These are phyloP conservation scores for Penicillium expansum DNA, from an alignment of 2,329 filamentous ascomycete genomes.

Conservation along the genomic window DNA sequence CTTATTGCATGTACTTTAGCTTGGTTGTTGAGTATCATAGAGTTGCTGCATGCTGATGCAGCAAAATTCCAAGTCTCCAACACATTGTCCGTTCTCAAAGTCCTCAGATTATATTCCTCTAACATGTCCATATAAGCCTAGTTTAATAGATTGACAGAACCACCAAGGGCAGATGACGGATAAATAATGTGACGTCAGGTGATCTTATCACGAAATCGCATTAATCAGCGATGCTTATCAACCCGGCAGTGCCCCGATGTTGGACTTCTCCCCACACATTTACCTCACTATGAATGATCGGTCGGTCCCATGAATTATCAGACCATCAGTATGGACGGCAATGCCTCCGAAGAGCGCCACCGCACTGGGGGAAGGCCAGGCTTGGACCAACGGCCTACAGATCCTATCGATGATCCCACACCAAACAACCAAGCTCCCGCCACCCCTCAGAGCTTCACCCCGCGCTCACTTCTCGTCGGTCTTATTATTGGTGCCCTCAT, in stretches of 20 bases:
- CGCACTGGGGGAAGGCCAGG: conserved; percentile 1
- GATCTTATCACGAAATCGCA: conserved; percentile 18
- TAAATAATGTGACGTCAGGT: conserved; percentile 18
- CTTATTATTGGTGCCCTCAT: conserved; percentile 84
- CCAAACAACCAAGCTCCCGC: conserved; percentile 9
- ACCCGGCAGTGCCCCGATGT: background rate
- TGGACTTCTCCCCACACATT: background rate
- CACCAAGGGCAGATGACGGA: background rate
- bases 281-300: conserved; percentile 10
- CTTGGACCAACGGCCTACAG: background rate
- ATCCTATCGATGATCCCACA: conserved; percentile 3
- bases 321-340: conserved; percentile 33
- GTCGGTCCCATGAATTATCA: conserved; percentile 36
- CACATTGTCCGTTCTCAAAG: background rate
- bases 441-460: conserved; percentile 68
- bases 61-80: background rate
- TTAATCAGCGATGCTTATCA: conserved; percentile 21
- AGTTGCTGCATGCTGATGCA: background rate
- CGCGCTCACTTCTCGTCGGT: conserved; percentile 75
- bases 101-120: background rate
- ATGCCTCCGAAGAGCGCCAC: conserved; percentile 20
- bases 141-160: background rate
- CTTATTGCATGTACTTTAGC: background rate
- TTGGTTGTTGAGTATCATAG: background rate
- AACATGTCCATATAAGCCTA: background rate